Evolutionary conservation across 2,329 filamentous ascomycete species (phyloP).

Genomic region (Hypoxylon sp.): DNA sequence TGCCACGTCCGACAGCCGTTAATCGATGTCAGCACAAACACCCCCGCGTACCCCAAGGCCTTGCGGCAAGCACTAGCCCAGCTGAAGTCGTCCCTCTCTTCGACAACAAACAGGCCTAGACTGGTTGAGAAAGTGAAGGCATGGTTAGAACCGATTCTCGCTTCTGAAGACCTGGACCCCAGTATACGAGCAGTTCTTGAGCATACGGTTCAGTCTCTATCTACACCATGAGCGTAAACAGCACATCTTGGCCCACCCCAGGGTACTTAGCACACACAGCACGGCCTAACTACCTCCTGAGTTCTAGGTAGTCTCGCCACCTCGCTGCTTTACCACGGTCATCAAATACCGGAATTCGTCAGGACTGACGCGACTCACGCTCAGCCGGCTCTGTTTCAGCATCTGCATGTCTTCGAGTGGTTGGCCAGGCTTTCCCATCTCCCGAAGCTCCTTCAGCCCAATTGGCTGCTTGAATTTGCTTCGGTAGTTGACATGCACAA

Average conservation of each 20-base stretch:
- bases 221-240: conserved; percentile 33
- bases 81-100: conserved; percentile 61
- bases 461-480: conserved; percentile 80
- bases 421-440: conserved; percentile 62
- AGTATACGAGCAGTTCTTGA: conserved; percentile 63
- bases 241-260: neutral
- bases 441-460: conserved; percentile 74
- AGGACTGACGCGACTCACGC: conserved; percentile 73
- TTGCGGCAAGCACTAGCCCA: conserved; percentile 70
- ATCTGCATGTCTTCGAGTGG: conserved; percentile 80
- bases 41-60: conserved; percentile 75
- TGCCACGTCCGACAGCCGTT: conserved; percentile 77
- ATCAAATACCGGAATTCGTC: conserved; percentile 72
- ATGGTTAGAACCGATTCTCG: conserved; percentile 65
- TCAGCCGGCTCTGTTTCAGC: conserved; percentile 81
- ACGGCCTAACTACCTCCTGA: conserved; percentile 15
- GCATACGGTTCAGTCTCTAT: conserved; percentile 51
- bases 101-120: conserved; percentile 54
- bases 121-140: conserved; percentile 58
- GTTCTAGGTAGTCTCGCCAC: too few species aligned
- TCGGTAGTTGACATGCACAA: conserved; percentile 88
- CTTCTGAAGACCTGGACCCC: conserved; percentile 60
- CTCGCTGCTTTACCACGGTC: conserved; percentile 54
- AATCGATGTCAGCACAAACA: conserved; percentile 67
- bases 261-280: neutral